Evolutionary conservation across 495 filamentous ascomycete genomes (phyloP), one percentile per base, ranked within the genome.

Genomic region (Penicillium steckii): DNA sequence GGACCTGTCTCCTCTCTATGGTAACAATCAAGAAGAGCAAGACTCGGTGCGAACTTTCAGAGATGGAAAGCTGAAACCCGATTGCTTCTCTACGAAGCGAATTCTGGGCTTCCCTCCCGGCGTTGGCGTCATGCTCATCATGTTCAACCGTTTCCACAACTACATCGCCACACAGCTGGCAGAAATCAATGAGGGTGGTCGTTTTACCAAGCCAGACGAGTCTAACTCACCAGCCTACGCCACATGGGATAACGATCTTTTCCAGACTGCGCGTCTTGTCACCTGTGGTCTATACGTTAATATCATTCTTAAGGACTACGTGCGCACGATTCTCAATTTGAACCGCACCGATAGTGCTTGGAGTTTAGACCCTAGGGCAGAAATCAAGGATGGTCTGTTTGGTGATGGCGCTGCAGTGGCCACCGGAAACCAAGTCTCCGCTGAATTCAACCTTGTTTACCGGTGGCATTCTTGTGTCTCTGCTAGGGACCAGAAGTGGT

Each of bases 1-100:
- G 13, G 91, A 96, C 54, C 76, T 96, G 10, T 79, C 86, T 2
- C 91, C 91, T 0, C 78, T 96, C 3, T 96, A 96, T 62, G 91
- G 91, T 19, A 92, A 86, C 64, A 90, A 85, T 54, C 78, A 86
- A 61, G 72, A 79, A 2, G 88, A 91, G 65, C 91, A 95, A 61
- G 73, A 89, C 55, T 69, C 69, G 7, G 83, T 96, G 55, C 78
- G 91, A 43, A 90, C 89, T 0, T 88, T 90, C 67, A 82, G 86
- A 61, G 85, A 91, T 56, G 91, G 91, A 45, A 90, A 81, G 65
- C 73, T 96, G 45, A 95, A 95, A 72, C 81, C 88, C 2, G 91
- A 96, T 59, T 80, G 78, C 48, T 96, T 90, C 50, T 83, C 87
- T 4, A 85, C 90, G 60, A 89, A 85, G 65, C 79, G 91, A 15